Evolutionary conservation across 2,329 filamentous ascomycete genomes (phyloP), one percentile per base, ranked within the genome.

Genomic region (Fusarium setosum): DNA sequence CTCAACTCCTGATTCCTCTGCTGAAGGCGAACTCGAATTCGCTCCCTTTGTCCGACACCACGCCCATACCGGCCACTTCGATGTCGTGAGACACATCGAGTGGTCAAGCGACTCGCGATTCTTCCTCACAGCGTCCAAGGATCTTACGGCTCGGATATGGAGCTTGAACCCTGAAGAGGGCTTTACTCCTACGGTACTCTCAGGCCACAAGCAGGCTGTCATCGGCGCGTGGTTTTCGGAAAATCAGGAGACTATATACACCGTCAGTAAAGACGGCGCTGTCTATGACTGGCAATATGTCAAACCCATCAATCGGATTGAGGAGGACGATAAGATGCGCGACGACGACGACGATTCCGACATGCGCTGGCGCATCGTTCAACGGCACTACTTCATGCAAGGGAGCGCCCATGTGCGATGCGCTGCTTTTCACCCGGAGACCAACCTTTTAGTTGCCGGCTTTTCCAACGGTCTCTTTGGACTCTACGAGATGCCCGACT

Each of bases 31-130:
- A 65, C 84, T 98, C 54, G 94, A 98, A 72, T 99, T 97, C 79
- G 94, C 96, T 18, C 96, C 96, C 0, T 99, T 99, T 72, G 90
- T 97, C 45, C 86, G 92, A 68, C 92, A 98, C 80, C 89, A 94
- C 68, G 91, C 91, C 50, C 93, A 97, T 71, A 90, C 89, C 2
- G 93, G 92, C 0, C 96, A 99, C 77, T 97, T 96, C 72, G 96
- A 98, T 76, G 87, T 86, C 15, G 91, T 98, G 12, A 88, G 90
- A 65, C 90, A 90, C 76, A 92, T 99, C 55, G 91, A 97, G 75
- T 99, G 96, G 96, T 98, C 96, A 9, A 91, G 89, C 77, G 96
- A 99, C 80, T 97, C 95, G 12, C 87, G 96, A 23, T 99, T 99
- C 83, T 95, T 99, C 77, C 84, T 99, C 53, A 97, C 91, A 63